These are phyloP conservation scores for Pseudogymnoascus sp. DNA, from an alignment of 2,329 filamentous ascomycete species.

Conservation along the genomic window DNA sequence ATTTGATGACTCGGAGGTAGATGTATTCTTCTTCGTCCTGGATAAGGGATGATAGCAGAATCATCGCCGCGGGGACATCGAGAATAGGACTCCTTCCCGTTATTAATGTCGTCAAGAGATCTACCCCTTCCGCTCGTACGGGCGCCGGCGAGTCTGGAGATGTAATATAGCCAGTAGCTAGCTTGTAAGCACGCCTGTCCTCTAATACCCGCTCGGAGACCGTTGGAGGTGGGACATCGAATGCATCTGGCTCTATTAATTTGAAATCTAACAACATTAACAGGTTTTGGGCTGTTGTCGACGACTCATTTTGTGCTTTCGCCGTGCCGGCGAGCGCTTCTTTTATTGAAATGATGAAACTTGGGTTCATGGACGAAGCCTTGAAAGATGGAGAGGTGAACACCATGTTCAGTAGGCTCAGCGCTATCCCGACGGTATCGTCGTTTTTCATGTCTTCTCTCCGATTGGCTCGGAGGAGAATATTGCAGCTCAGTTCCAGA, in stretches of 20 bases:
- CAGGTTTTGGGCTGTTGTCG: constrained; percentile 51
- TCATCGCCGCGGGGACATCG: constrained; percentile 59
- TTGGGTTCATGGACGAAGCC: constrained; percentile 36
- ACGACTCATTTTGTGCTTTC: constrained; percentile 36
- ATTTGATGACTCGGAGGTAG: constrained; percentile 59
- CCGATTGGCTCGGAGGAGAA: constrained; percentile 37
- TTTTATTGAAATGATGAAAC: constrained; percentile 41
- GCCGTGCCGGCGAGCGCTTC: constrained; percentile 39
- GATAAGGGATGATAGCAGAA: constrained; percentile 58
- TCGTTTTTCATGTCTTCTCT: constrained; percentile 36
- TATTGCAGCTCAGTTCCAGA: constrained; percentile 55
- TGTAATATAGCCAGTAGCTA: constrained; percentile 60
- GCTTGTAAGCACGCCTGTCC: constrained; percentile 54
- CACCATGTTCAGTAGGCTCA: constrained; percentile 57
- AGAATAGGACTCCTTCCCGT: constrained; percentile 48
- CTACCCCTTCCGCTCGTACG: constrained; percentile 59
- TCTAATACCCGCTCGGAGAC: constrained; percentile 43
- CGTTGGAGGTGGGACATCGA: constrained; percentile 31
- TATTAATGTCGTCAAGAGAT: constrained; percentile 54
- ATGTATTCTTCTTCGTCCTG: constrained; percentile 66
- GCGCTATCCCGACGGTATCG: constrained; percentile 45
- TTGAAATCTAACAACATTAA: constrained; percentile 47
- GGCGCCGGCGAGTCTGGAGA: constrained; percentile 56
- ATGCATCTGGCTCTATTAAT: constrained; percentile 27
- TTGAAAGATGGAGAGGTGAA: constrained; percentile 52